A percentile compares a stretch with the other conserved stretches of the same genome.
Conservation (phyloP, 768 basidiomycete genomes). For the Boletus vinaceobasis region DNA sequence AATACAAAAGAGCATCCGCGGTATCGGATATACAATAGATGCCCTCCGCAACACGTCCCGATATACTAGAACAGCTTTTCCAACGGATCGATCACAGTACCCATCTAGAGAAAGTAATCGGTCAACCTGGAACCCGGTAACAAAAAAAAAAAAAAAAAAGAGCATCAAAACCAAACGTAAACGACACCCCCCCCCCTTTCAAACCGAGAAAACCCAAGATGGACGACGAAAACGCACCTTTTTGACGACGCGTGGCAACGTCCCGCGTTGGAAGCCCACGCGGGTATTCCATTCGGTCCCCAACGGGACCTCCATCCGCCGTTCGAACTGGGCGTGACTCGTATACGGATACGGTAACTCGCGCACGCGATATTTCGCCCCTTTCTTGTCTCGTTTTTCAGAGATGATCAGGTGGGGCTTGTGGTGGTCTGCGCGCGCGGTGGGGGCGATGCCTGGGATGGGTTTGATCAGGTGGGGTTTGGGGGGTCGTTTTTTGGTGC, state of each 20-base stretch:
- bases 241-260: conserved; percentile 80
- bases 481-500: conserved; percentile 55
- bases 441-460: conserved; percentile 75
- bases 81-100: conserved; percentile 66
- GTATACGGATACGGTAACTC: conserved; percentile 96
- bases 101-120: conserved; percentile 47
- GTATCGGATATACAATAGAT: conserved; percentile 5
- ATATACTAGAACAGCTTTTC: conserved; percentile 43
- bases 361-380: conserved; percentile 81
- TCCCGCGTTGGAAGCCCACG: conserved; percentile 77
- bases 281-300: conserved; percentile 95
- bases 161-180: no score
- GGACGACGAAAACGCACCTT: conserved; percentile 74
- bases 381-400: conserved; percentile 94
- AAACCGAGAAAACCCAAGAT: no score
- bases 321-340: conserved; percentile 88
- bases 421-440: conserved; percentile 75
- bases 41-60: not conserved
- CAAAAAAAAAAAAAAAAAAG: no score
- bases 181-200: no score
- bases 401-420: conserved; percentile 93
- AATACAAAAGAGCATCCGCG: not conserved
- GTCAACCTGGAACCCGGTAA: not conserved
- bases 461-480: conserved; percentile 77
- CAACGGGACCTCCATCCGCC: conserved; percentile 73